phyloP scores from a whole-genome alignment of 208 protist genomes.

The Tritrichomonas musculus region DNA sequence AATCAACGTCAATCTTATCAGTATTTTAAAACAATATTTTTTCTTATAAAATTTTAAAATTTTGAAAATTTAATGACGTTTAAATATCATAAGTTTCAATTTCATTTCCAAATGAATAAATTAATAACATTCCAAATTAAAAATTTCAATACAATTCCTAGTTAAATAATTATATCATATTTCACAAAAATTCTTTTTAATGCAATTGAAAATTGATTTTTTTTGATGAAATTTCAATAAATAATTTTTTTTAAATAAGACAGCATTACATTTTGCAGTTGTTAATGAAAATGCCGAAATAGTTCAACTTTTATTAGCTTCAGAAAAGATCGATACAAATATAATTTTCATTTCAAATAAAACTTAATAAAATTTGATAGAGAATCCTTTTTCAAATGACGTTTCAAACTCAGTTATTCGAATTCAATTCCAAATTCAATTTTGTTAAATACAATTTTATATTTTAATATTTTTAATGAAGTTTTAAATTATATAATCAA shows the following conservation, averaged over 20 bases:
- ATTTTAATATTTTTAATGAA: no score
- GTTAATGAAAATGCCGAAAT: not conserved
- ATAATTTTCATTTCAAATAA: not conserved
- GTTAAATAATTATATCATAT: not conserved
- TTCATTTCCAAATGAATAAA: not conserved
- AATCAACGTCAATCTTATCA: not conserved
- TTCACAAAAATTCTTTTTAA: not conserved
- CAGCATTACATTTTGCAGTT: not conserved
- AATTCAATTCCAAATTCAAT: no score
- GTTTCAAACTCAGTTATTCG: not conserved
- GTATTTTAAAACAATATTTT: not conserved
- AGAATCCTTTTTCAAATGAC: not conserved
- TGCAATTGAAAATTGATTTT: not conserved
- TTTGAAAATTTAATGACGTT: not conserved
- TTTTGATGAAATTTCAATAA: not conserved
- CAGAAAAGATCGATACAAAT: not conserved
- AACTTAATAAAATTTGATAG: not conserved
- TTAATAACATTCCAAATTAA: not conserved
- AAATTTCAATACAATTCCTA: not conserved
- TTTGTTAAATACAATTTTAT: no score
- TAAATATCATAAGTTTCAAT: not conserved
- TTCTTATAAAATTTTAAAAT: not conserved
- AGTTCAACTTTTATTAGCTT: not conserved
- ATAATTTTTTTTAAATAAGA: not conserved
- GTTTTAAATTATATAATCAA: no score